Base-by-base conservation (phyloP, 306 rosid genomes). In the Heteromeles arbutifolia region DNA sequence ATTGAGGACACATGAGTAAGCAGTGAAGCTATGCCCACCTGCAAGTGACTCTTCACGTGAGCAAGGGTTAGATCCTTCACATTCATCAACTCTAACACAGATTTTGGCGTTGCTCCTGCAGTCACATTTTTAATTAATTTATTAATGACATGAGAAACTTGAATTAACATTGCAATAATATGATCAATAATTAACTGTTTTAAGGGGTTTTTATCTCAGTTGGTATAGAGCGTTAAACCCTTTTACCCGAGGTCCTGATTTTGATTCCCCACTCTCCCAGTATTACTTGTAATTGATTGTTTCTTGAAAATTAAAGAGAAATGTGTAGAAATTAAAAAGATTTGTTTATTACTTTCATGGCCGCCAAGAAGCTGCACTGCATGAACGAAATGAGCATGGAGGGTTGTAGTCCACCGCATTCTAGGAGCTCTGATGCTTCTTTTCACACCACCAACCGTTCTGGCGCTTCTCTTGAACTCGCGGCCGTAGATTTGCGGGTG, bases 31-130 rank as follows among this genome's bases (percentile, higher is more conserved):
- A 48, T 48, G 28, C 89, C 83, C 87, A 93, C 98, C 98, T 93
- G 98, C 81, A 93, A 89, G 84, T 93, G 98, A 83, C 98, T 93
- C 90, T 93, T 93, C 82, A 93, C 98, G 79, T 93, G 98, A 79
- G 98, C 92, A 83, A 93, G 95, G 87, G 97, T 93, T 85, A 93
- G 91, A 85, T 93, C 97, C 78, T 91, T 93, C 19, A 93, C 98
- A 84, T 91, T 91, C 96, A 93, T 91, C 80, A 93, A 84, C 87
- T 93, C 98, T 79, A 91, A 82, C 61, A 93, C 98, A 18, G 98
- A 93, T 84, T 93, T 93, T 4, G 98, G 98, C 8, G 98, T 93
- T 57, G 98, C 98, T 84, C 97, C 98, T 93, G 76, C 52, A 48
- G 8, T 66, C 41, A 6, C 17, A 48, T 5, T 48, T 15, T 48